Conservation (phyloP, 2,329 filamentous ascomycete species). For the Nannizziopsis arthrosporioides region DNA sequence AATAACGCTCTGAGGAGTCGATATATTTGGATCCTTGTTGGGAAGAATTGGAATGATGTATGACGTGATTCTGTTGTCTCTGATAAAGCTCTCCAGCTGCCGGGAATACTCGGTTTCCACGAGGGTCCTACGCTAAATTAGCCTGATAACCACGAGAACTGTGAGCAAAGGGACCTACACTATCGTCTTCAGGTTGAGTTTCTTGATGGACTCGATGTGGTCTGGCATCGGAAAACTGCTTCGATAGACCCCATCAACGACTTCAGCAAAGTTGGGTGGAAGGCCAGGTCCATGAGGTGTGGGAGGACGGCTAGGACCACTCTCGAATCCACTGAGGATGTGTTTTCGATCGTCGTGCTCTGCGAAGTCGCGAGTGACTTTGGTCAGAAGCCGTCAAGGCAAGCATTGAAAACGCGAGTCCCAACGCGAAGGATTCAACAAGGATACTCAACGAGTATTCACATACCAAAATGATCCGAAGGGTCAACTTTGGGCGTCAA, state of each 20-base stretch:
- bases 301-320: conserved; percentile 20
- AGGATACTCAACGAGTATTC: neutral
- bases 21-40: conserved; percentile 64
- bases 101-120: conserved; percentile 48
- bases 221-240: conserved; percentile 65
- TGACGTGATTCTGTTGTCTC: conserved; percentile 56
- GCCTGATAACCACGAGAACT: neutral
- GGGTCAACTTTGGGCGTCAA: no score
- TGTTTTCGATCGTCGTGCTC: conserved; percentile 9
- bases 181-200: conserved; percentile 63
- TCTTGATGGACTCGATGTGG: conserved; percentile 58
- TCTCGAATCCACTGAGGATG: conserved; percentile 13
- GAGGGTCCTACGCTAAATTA: conserved; percentile 41
- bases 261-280: conserved; percentile 66
- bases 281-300: conserved; percentile 24
- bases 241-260: conserved; percentile 64
- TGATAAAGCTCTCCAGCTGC: conserved; percentile 50
- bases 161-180: conserved; percentile 43
- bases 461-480: conserved; percentile 3
- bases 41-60: conserved; percentile 66
- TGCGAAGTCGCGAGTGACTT: neutral
- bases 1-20: conserved; percentile 57
- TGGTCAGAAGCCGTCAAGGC: neutral
- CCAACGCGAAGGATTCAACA: neutral
- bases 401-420: neutral